Evolutionary conservation across 2,329 filamentous ascomycete genomes (phyloP), one percentile per base, ranked within the genome.

Genomic region (Verticillium zaregamsianum): DNA sequence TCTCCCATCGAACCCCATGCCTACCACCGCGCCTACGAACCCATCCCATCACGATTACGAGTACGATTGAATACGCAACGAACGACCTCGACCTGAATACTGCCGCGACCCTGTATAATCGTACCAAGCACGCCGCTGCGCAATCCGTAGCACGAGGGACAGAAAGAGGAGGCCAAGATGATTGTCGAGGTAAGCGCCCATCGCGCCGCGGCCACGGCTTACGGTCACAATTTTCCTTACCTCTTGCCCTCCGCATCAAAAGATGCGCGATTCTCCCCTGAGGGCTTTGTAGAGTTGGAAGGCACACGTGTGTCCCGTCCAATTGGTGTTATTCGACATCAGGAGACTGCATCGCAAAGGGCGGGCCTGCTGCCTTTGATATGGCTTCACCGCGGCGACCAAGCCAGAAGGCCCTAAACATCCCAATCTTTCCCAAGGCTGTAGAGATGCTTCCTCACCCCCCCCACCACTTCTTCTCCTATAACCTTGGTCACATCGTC

Each of bases 161-260:
- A 54, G 25, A 31, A 54, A 31, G 25, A 55, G 25, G 54, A 31
- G 23, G 33, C 5, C 67, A 74, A 65, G 61, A 77, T 77, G 74
- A 76, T 77, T 67, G 73, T 76, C 65, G 74, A 76, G 68, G 74
- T 74, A 52, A 52, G 45, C 45, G 45, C 45, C 45, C 45, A 25
- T 52, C 45, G 45, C 45, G 45, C 45, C 45, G 20, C 20, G 45
- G 23, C 45, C 11, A 23, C 20, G 45, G 45, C 45, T 14, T 5
- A 14, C 20, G n/a, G 11, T 23, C 20, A 25, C 45, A 12, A 23
- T 3, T 52, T 5, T 9, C 20, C 45, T 52, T 4, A 8, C 45
- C 45, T 52, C 45, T 20, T 52, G 45, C 45, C 28, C n/a, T 23
- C 45, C 23, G 45, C 20, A 25, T 52, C 17, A 23, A 23, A 52